Conservation (phyloP, 257 asterid species). For the Verbena officinalis region DNA sequence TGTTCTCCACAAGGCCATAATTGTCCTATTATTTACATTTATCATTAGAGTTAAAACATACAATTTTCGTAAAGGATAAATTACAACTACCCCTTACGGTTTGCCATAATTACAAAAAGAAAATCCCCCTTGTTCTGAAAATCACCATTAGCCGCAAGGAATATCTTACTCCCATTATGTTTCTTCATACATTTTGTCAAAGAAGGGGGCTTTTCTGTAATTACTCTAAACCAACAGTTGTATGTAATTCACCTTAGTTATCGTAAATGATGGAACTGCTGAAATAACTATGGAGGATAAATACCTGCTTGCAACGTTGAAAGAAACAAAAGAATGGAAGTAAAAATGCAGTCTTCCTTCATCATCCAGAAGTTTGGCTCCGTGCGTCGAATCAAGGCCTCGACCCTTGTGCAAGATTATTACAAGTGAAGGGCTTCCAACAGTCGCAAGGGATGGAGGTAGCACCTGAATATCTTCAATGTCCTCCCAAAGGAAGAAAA, state of each 20-base stretch:
- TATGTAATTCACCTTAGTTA: too few species aligned
- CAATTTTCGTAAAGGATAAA: background rate
- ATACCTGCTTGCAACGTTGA: constrained; percentile 83
- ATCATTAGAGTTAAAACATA: constrained; percentile 13
- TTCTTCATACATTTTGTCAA: too few species aligned
- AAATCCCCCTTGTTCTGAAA: too few species aligned
- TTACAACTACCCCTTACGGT: too few species aligned
- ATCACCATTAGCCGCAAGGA: too few species aligned
- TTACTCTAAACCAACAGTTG: too few species aligned
- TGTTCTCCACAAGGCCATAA: constrained; percentile 85
- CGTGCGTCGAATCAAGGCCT: constrained; percentile 78
- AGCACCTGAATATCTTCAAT: constrained; percentile 82
- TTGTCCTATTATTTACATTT: constrained; percentile 82
- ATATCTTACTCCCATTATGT: too few species aligned
- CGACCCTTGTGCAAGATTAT: constrained; percentile 75
- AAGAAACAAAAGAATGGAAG: constrained; percentile 86
- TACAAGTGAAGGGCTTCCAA: constrained; percentile 81
- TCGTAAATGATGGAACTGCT: background rate
- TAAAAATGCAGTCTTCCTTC: constrained; percentile 82
- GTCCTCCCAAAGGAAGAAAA: constrained; percentile 95
- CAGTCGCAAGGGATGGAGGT: constrained; percentile 75
- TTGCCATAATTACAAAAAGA: too few species aligned
- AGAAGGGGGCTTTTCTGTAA: too few species aligned
- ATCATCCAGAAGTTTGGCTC: constrained; percentile 76
- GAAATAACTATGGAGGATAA: background rate